Evolutionary conservation across 2,329 filamentous ascomycete genomes (phyloP).

Genomic region (Penicillium corylophilum): DNA sequence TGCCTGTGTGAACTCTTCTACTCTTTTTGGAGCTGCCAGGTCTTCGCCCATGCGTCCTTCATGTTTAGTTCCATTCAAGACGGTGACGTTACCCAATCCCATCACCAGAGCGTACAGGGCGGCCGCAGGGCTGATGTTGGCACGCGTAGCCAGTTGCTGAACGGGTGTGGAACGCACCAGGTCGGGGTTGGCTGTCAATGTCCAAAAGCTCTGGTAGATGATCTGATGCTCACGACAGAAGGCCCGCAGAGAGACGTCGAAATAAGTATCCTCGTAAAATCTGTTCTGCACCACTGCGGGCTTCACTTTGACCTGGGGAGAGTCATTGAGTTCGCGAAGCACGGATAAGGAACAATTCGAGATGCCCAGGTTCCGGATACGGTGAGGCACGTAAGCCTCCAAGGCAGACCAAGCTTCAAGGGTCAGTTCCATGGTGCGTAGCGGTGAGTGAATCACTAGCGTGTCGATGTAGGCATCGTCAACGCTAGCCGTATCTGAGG

Average conservation of each 20-base stretch:
- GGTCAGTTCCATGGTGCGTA: slow-evolving; percentile 53
- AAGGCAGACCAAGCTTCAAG: slow-evolving; percentile 66
- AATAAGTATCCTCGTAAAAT: slow-evolving; percentile 61
- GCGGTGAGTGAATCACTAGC: slow-evolving; percentile 59
- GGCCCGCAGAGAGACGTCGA: slow-evolving; percentile 60
- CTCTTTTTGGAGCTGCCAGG: slow-evolving; percentile 44
- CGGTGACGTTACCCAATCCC: slow-evolving; percentile 49
- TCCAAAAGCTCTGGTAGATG: slow-evolving; percentile 62
- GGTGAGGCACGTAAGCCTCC: slow-evolving; percentile 63
- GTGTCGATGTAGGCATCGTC: slow-evolving; percentile 57
- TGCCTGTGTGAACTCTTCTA: slow-evolving; percentile 45
- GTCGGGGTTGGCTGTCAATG: slow-evolving; percentile 57
- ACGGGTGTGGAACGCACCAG: slow-evolving; percentile 53
- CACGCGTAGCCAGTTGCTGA: slow-evolving; percentile 46
- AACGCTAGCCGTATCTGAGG: slow-evolving; percentile 21
- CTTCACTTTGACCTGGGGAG: slow-evolving; percentile 46
- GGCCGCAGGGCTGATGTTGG: slow-evolving; percentile 45
- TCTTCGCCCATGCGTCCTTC: slow-evolving; percentile 53
- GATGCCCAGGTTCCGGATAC: slow-evolving; percentile 68
- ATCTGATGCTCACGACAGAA: slow-evolving; percentile 56
- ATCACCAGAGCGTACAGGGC: slow-evolving; percentile 60
- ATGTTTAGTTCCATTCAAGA: slow-evolving; percentile 60
- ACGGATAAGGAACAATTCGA: slow-evolving; percentile 67
- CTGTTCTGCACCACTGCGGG: slow-evolving; percentile 73
- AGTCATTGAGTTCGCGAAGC: slow-evolving; percentile 53